These are phyloP conservation scores for Globisporangium lucens DNA, from an alignment of 352 stramenopile genomes.

Conservation along the genomic window DNA sequence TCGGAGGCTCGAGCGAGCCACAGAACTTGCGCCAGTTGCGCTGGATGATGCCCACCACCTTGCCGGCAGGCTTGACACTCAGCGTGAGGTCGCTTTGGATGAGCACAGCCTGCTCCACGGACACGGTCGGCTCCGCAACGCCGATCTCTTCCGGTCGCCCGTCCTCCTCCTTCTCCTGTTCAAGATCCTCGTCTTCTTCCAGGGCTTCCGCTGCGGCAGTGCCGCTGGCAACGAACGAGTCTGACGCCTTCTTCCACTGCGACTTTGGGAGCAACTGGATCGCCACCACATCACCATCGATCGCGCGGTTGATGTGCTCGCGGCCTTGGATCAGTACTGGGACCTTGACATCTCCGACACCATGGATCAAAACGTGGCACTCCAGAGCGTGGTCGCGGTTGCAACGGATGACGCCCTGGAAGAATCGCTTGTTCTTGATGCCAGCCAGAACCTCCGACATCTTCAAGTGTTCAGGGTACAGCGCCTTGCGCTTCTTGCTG, in stretches of 20 bases:
- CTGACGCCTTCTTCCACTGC: constrained; percentile 73
- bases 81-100: constrained; percentile 48
- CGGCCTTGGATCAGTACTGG: constrained; percentile 69
- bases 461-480: constrained; percentile 78
- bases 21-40: constrained; percentile 94
- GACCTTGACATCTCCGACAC: constrained; percentile 53
- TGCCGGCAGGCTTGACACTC: constrained; percentile 65
- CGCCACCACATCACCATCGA: constrained; percentile 97
- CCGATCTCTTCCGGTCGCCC: constrained; percentile 29
- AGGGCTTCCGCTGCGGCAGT: constrained; percentile 35
- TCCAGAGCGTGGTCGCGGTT: constrained; percentile 86
- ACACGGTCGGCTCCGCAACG: constrained; percentile 64
- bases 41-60: constrained; percentile 91
- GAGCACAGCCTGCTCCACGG: constrained; percentile 55
- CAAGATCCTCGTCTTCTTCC: constrained; percentile 40
- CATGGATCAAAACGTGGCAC: constrained; percentile 78
- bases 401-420: constrained; percentile 87
- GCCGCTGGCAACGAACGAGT: constrained; percentile 57
- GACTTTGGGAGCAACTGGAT: constrained; percentile 91
- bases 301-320: constrained; percentile 94
- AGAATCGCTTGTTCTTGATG: constrained; percentile 86
- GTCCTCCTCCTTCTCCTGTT: constrained; percentile 30
- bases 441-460: constrained; percentile 78
- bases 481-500: constrained; percentile 36
- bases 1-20: constrained; percentile 89